Conservation (phyloP, 2,329 filamentous ascomycete species). For the Fusarium sp. region DNA sequence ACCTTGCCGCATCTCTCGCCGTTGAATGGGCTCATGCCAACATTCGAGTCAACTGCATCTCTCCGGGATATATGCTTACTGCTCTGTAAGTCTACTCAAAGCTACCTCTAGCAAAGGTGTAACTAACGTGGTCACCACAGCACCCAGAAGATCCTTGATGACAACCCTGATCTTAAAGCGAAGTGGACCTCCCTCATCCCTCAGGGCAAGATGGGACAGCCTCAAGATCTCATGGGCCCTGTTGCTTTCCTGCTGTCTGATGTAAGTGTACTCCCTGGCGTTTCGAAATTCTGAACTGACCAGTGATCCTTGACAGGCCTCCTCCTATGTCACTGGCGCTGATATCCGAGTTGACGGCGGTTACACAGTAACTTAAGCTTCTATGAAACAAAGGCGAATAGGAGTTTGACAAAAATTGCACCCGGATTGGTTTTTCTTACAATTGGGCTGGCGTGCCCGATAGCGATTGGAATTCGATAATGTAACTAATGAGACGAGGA, state of each 20-base stretch:
- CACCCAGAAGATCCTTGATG: slow-evolving; percentile 92
- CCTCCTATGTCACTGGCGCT: slow-evolving; percentile 75
- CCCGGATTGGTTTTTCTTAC: slow-evolving; percentile 1
- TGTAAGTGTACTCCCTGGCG: slow-evolving; percentile 1
- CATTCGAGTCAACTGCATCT: slow-evolving; percentile 95
- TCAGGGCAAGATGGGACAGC: slow-evolving; percentile 90
- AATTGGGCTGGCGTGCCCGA: slow-evolving; percentile 17
- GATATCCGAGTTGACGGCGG: slow-evolving; percentile 87
- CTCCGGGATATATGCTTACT: slow-evolving; percentile 95
- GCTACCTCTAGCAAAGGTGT: not conserved
- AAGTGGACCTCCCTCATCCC: slow-evolving; percentile 95
- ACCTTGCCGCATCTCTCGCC: slow-evolving; percentile 85
- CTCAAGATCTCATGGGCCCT: slow-evolving; percentile 92
- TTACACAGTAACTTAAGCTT: slow-evolving; percentile 77
- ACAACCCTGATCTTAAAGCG: slow-evolving; percentile 87
- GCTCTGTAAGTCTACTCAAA: slow-evolving; percentile 72
- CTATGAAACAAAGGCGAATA: not conserved
- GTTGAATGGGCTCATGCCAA: slow-evolving; percentile 92
- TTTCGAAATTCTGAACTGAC: not conserved
- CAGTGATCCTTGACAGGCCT: slow-evolving; percentile 54
- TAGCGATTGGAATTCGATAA: slow-evolving; percentile 32
- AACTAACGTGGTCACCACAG: slow-evolving; percentile 53
- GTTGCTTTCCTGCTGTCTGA: slow-evolving; percentile 88
- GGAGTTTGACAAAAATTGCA: slow-evolving; percentile 1
- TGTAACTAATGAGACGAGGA: slow-evolving; percentile 18